Conservation (phyloP, 192 early-diverging fungal species). For the Coemansia sp. region DNA sequence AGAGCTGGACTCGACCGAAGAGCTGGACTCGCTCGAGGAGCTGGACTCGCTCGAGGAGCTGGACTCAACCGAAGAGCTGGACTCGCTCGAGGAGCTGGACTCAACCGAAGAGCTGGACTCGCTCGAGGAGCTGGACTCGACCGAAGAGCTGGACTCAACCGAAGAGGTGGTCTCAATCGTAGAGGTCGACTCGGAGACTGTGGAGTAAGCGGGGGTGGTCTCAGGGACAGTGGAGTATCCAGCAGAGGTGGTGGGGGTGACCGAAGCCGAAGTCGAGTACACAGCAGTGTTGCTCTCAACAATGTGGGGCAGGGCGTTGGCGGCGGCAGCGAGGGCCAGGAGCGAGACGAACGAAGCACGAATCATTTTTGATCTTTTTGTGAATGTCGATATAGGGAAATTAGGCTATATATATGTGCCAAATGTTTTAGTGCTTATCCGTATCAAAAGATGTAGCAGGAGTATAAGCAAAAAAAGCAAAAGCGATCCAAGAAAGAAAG, state of each 20-base stretch:
- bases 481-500: not conserved
- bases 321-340: slow-evolving; percentile 47
- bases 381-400: slow-evolving; percentile 7
- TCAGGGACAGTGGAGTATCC: slow-evolving; percentile 13
- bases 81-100: slow-evolving; percentile 13
- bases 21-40: slow-evolving; percentile 12
- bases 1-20: slow-evolving; percentile 6
- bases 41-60: slow-evolving; percentile 8
- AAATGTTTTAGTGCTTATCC: slow-evolving; percentile 13
- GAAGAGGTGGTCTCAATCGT: not conserved
- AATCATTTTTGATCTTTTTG: slow-evolving; percentile 29
- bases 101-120: slow-evolving; percentile 10
- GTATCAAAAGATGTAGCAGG: slow-evolving; percentile 14
- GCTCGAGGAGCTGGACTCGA: not conserved
- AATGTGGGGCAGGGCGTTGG: slow-evolving; percentile 38
- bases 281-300: slow-evolving; percentile 42
- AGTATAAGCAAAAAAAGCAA: slow-evolving; percentile 7
- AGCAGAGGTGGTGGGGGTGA: slow-evolving; percentile 15
- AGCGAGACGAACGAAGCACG: slow-evolving; percentile 48
- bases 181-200: slow-evolving; percentile 8
- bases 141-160: not conserved
- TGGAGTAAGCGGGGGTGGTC: slow-evolving; percentile 17
- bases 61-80: slow-evolving; percentile 12
- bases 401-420: slow-evolving; percentile 4
- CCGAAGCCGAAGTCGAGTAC: not conserved